phyloP scores from a whole-genome alignment of 1,284 basidiomycete genomes.

The Xerocomus cyaneibrunnescens region DNA sequence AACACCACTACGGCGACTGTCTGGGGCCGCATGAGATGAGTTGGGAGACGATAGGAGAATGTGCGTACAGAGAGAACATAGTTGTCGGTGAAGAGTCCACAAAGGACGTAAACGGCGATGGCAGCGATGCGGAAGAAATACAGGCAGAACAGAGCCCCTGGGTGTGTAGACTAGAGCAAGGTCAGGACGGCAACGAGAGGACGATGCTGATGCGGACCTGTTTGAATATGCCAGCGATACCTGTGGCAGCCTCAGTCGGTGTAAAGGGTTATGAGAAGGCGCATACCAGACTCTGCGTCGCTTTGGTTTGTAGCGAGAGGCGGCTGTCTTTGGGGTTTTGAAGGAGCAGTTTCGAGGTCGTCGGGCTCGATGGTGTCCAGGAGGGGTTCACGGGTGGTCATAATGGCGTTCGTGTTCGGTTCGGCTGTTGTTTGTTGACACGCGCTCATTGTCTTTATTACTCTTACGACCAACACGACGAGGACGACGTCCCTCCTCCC shows the following conservation, averaged over 20 bases:
- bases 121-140: constrained; percentile 86
- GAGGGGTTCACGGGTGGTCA: constrained; percentile 59
- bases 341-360: constrained; percentile 26
- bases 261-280: not conserved
- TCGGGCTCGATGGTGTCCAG: constrained; percentile 72
- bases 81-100: constrained; percentile 82
- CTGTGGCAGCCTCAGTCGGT: constrained; percentile 38
- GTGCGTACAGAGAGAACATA: constrained; percentile 82
- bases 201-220: constrained; percentile 47
- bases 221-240: constrained; percentile 70
- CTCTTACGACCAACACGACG: constrained; percentile 14
- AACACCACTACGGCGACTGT: constrained; percentile 90
- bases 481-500: constrained; percentile 1
- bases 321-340: constrained; percentile 35
- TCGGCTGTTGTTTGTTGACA: constrained; percentile 7
- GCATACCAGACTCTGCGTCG: constrained; percentile 72
- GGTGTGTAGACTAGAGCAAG: constrained; percentile 71
- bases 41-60: not conserved
- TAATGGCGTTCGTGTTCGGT: constrained; percentile 24
- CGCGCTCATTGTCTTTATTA: constrained; percentile 9
- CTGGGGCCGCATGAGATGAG: constrained; percentile 40
- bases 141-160: constrained; percentile 77
- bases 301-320: constrained; percentile 50
- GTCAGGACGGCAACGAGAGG: constrained; percentile 14
- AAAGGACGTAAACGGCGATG: constrained; percentile 84